phyloP scores from a whole-genome alignment of 2,329 filamentous ascomycete genomes.

The Xylariaceae sp. region DNA sequence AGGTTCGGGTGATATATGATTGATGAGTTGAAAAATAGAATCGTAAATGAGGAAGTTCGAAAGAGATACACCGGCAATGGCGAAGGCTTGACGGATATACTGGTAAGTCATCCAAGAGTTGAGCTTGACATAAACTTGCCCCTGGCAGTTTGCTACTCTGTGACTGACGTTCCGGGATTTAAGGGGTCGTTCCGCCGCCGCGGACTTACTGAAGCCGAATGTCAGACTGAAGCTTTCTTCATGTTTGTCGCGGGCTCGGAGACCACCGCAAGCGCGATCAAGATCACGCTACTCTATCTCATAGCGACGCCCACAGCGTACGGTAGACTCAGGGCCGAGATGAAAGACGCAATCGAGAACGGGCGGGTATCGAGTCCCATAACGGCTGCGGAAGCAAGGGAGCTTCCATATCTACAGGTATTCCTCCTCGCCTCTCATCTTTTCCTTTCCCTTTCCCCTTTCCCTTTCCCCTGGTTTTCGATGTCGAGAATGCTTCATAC shows the following conservation, averaged over 20 bases:
- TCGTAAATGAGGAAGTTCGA: constrained; percentile 9
- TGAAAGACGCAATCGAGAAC: constrained; percentile 32
- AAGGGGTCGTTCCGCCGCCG: constrained; percentile 31
- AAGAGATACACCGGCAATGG: constrained; percentile 6
- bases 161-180: not conserved
- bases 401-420: constrained; percentile 30
- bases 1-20: not conserved
- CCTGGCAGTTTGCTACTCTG: not conserved
- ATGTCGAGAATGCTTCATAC: not conserved
- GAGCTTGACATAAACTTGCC: not conserved
- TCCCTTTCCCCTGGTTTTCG: not conserved
- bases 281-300: constrained; percentile 43
- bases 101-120: constrained; percentile 16
- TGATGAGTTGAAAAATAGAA: constrained; percentile 3
- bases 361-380: constrained; percentile 31
- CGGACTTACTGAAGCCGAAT: constrained; percentile 28
- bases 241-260: constrained; percentile 38
- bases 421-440: not conserved
- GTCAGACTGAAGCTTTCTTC: constrained; percentile 29
- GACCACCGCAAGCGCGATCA: constrained; percentile 45
- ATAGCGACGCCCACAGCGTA: constrained; percentile 41
- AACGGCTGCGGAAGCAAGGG: constrained; percentile 28
- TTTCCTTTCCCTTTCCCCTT: not conserved
- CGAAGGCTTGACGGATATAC: constrained; percentile 13
- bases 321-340: constrained; percentile 40